Base-by-base conservation (phyloP, 495 filamentous ascomycete genomes). In the Podospora didyma region DNA sequence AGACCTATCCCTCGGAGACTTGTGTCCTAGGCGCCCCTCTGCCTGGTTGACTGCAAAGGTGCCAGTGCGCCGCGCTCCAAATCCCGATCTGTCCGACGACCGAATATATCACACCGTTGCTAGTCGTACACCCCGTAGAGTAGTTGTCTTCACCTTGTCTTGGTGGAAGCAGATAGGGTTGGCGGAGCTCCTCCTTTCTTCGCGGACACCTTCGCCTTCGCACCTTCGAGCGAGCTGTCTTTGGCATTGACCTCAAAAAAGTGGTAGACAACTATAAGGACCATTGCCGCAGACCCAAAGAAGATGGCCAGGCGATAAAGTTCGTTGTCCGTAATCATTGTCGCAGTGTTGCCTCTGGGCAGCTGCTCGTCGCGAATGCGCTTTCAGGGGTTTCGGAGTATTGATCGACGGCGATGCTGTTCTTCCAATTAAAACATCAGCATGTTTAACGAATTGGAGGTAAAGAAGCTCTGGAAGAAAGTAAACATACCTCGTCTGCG, bases 181-280 rank as follows among this genome's bases (percentile, higher is more conserved):
- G 83, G 75, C 22, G 88, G 72, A 26, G 62, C 17, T 14, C 81
- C 86, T 10, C 80, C 73, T 31, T 3, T 31, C 35, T 88, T 75
- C 37, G 65, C 77, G 1, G 85, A 80, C n/a, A 82, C 81, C 63
- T 89, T 82, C 64, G 78, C 76, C 60, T 79, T 66, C 50, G 86
- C 81, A 24, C 85, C 79, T 14, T 42, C 39, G 5, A 16, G 39
- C 39, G 78, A 73, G 34, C 50, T 63, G 44, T 28, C 51, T 79
- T 46, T 89, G 34, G 92, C 84, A 70, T 98, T 98, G 78, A 97
- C 84, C 67, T 97, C 92, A 63, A 99, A 86, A 79, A 95, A 97
- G 75, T 96, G 91, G 80, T 97, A 97, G 19, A 96, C 74, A 45
- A 97, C 85, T 47, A 96, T 96, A 60, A 99, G 83, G 52, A 96